Evolutionary conservation across 2,329 filamentous ascomycete species (phyloP).

Genomic region (Capronia epimyces): DNA sequence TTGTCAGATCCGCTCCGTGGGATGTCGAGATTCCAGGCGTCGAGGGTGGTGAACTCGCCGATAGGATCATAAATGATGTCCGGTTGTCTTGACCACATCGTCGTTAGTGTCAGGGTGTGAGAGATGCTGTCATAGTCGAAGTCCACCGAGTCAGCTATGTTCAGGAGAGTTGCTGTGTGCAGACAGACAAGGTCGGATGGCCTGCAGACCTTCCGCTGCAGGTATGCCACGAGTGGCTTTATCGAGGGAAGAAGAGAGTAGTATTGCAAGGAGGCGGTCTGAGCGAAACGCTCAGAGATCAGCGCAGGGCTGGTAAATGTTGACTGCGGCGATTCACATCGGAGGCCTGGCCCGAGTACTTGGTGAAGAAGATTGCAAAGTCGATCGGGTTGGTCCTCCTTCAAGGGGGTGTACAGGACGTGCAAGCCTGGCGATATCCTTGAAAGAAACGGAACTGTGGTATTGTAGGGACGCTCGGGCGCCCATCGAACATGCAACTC

Average conservation of each 20-base stretch:
- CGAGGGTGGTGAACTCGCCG: constrained; percentile 25
- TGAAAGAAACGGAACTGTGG: constrained; percentile 66
- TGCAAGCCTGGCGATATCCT: constrained; percentile 76
- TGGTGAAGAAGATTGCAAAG: constrained; percentile 57
- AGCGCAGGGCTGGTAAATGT: constrained; percentile 59
- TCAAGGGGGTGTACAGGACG: constrained; percentile 63
- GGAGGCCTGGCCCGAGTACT: constrained; percentile 50
- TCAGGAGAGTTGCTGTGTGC: constrained; percentile 43
- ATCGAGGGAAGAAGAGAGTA: constrained; percentile 60
- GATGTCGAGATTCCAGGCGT: constrained; percentile 44
- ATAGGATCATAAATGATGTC: constrained; percentile 23
- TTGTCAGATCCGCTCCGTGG: constrained; percentile 15
- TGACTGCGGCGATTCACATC: constrained; percentile 51
- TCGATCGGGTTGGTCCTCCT: constrained; percentile 30
- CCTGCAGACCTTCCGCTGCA: constrained; percentile 50
- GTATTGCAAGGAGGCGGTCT: constrained; percentile 63
- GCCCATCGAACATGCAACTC: constrained; percentile 77
- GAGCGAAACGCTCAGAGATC: constrained; percentile 55
- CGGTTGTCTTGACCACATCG: constrained; percentile 51
- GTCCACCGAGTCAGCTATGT: constrained; percentile 61
- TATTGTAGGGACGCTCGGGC: constrained; percentile 52
- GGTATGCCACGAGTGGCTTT: constrained; percentile 49
- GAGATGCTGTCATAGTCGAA: constrained; percentile 69
- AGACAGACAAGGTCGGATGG: constrained; percentile 47
- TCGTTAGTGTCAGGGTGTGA: constrained; percentile 59